Evolutionary conservation across 2,329 filamentous ascomycete species (phyloP), one percentile per base, ranked within the genome.

Genomic region (Tolypocladium tropicale): DNA sequence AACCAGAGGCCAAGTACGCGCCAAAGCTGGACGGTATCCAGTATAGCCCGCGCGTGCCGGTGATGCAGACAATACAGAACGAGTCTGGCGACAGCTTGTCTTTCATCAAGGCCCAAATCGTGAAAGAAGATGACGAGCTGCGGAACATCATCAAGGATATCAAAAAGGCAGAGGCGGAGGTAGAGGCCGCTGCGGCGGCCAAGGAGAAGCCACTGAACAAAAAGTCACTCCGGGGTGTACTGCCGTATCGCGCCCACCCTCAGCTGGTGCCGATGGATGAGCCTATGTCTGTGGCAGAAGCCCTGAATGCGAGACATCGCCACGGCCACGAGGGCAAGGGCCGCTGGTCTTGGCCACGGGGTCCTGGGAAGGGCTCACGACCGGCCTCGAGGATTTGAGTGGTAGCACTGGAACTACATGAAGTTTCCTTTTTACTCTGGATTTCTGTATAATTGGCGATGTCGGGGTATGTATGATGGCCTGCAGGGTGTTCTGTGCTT

Each of bases 51-150:
- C 85, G 93, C 21, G 76, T 78, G 16, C 86, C 92, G 0, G 87
- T 97, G 55, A 95, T 97, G 90, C 79, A 88, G 55, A 70, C 78
- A 1, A 77, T 96, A 1, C 76, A 81, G 49, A 78, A 79, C 9
- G 65, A 68, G 0, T 70, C 73, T 28, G 63, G 70, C 41, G 63
- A 74, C 33, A 77, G 82, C 34, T 65, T 84, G 4, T 72, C 78
- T 10, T 94, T 94, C 67, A 79, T 97, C 53, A 86, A 82, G 64
- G 93, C 94, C 0, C 94, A 99, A 70, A 94, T 96, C 62, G 83
- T 84, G 6, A 81, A 77, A 36, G 78, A 84, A 55, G 89, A 95
- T 46, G 73, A 81, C 32, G 92, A 96, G 67, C 75, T 97, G 2
- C 78, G 78, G 14, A 79, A 87, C 0, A 85, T 96, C 43, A 71